Base-by-base conservation (phyloP, 805 yeast genomes). In the Vanderwaltozyma yarrowii region DNA sequence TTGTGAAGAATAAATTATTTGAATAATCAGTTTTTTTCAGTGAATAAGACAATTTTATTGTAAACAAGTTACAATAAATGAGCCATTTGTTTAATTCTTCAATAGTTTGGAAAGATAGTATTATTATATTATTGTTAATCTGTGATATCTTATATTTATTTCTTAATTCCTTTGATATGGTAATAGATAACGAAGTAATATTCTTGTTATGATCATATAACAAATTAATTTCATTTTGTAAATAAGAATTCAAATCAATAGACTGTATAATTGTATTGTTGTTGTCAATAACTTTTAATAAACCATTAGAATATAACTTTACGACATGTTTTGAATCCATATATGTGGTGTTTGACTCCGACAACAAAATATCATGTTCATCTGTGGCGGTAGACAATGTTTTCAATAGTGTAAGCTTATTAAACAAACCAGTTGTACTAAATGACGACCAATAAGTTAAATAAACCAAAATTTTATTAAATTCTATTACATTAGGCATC, bases 251-350 rank as follows among this genome's bases (percentile, higher is more conserved):
- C 13, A 80, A 58, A 51, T 80, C 75, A 5, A 82, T 57, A 2
- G 82, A 66, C 54, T 75, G 78, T 3, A 80, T 51, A 12, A 73
- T 49, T 1, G 76, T 63, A 1, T 87, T 85, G 58, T 80, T 87
- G 52, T 79, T 85, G 26, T 73, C 61, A 14, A 79, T 60, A 34
- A 82, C 56, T 45, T 80, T 75, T 24, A 82, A 59, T 4, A 62
- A 51, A 3, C 92, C 92, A 49, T 76, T 68, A 1, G 80, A 71
- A 51, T 73, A 74, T 30, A 82, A 52, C 9, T 21, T 21, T 21
- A 21, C 6, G 9, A 9, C 6, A 21, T 21, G 23, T 7, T 21
- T 21, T 21, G 23, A 21, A 21, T 21, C 9, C 9, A 21, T 7
- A 21, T 21, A 21, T 7, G 6, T 21, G 9, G 9, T 21, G 9